A percentile compares a stretch with the other conserved stretches of the same genome.
Conservation (phyloP, 371 early-diverging fungal genomes). For the Rhizomucor pusillus region DNA sequence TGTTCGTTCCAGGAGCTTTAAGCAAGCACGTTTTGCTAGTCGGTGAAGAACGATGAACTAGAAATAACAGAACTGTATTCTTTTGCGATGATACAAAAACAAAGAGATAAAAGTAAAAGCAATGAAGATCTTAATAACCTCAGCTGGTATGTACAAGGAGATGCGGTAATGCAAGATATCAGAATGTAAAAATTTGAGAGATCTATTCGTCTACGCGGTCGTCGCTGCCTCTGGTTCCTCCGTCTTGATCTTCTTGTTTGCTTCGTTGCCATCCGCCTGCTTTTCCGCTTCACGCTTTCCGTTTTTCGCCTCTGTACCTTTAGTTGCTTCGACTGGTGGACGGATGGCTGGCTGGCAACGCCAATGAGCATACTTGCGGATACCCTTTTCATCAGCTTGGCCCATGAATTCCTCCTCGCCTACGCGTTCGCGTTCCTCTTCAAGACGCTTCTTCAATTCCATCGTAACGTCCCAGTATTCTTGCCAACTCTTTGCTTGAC, state of each 20-base stretch:
- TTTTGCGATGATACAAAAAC: not conserved
- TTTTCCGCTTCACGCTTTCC: constrained; percentile 6
- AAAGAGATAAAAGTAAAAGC: no score
- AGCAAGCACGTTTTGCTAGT: no score
- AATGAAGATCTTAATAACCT: no score
- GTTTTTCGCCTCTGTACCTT: constrained; percentile 17
- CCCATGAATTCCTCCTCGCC: constrained; percentile 37
- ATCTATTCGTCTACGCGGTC: constrained; percentile 1
- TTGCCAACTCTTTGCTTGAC: constrained; percentile 56
- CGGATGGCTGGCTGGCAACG: constrained; percentile 71
- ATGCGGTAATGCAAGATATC: not conserved
- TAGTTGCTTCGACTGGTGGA: constrained; percentile 40
- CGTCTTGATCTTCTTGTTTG: constrained; percentile 8
- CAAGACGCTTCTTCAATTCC: constrained; percentile 62
- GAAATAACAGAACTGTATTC: not conserved
- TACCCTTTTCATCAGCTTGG: constrained; percentile 55
- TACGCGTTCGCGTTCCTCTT: constrained; percentile 35
- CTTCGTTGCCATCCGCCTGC: constrained; percentile 1
- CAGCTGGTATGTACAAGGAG: no score
- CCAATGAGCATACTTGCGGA: constrained; percentile 73
- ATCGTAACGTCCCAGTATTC: constrained; percentile 55
- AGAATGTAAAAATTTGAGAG: not conserved
- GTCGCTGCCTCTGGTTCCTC: constrained; percentile 4
- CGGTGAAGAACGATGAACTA: no score
- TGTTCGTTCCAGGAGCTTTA: no score